These are phyloP conservation scores for Blastobotrys ciferrii DNA, from an alignment of 1,139 yeast species.

Conservation along the genomic window DNA sequence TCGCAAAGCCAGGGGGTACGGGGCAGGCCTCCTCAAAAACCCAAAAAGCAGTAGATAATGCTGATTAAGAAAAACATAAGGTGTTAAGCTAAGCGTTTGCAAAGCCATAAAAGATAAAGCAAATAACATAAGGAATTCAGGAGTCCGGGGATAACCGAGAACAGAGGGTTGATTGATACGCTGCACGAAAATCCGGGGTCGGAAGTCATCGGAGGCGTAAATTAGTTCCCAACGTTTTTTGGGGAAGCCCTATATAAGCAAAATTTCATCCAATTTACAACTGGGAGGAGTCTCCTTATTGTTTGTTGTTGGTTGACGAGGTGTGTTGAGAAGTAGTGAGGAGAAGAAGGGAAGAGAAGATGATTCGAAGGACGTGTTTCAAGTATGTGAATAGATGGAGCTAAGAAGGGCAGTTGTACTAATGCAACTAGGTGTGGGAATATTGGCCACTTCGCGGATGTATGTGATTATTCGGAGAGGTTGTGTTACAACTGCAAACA, in stretches of 20 bases:
- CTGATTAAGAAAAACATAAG: too few relatives aligned
- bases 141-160: too few relatives aligned
- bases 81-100: too few relatives aligned
- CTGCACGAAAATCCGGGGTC: not conserved
- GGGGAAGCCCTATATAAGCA: not conserved
- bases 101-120: too few relatives aligned
- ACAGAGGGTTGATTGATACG: too few relatives aligned
- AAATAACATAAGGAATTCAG: too few relatives aligned
- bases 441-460: slow-evolving; percentile 87
- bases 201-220: not conserved
- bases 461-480: slow-evolving; percentile 77
- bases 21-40: too few relatives aligned
- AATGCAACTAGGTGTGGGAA: slow-evolving; percentile 66
- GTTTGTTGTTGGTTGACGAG: not conserved
- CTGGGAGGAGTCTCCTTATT: slow-evolving; percentile 3
- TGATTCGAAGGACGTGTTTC: slow-evolving; percentile 22
- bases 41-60: too few relatives aligned
- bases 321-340: slow-evolving; percentile 1
- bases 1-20: too few relatives aligned
- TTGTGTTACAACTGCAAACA: slow-evolving; percentile 90
- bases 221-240: not conserved
- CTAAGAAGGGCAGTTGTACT: not conserved
- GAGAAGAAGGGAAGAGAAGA: slow-evolving; percentile 1
- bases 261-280: not conserved
- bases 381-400: slow-evolving; percentile 17